Base-by-base conservation (phyloP, 1,284 basidiomycete genomes). In the Waitea zeae region DNA sequence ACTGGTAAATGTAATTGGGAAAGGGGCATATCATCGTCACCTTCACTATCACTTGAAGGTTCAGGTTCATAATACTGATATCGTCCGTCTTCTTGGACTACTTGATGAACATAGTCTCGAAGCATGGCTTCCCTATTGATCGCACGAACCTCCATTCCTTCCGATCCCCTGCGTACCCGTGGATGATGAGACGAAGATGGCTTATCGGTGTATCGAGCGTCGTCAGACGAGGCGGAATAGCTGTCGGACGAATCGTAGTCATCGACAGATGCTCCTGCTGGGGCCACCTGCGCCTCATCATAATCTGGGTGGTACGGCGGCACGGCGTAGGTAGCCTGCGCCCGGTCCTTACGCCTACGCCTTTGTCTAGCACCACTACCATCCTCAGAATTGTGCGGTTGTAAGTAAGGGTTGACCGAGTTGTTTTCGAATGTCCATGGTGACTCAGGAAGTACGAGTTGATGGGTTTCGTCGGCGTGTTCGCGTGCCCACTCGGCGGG, bases 351-450 rank as follows among this genome's bases (percentile, higher is more conserved):
- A 17, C 40, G 38, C 38, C 29, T 49, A 15, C 51, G 44, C 45
- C 44, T 72, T 82, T 17, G 34, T n/a, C n/a, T n/a, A n/a, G n/a
- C n/a, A n/a, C n/a, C n/a, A n/a, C n/a, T n/a, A n/a, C n/a, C n/a
- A n/a, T n/a, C n/a, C n/a, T n/a, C n/a, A n/a, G n/a, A n/a, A n/a
- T n/a, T n/a, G 29, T 68, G 73, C 1, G 84, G 73, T 29, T 58
- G 58, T 3, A 89, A 67, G 24, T 58, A 47, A 1, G 87, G 86
- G 48, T 90, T 90, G 15, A 86, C 48, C 2, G 62, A 56, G 9
- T 65, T 80, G 34, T 76, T 73, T 41, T 79, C 76, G 48, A 84
- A 93, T 5, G 86, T 87, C 72, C 88, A 93, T 3, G 89, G 80
- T 6, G 70, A 72, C 14, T 60, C 51, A 1, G 69, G 64, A 17